Evolutionary conservation across 192 early-diverging fungal genomes (phyloP), one percentile per base, ranked within the genome.

Genomic region (Linderina pennispora): DNA sequence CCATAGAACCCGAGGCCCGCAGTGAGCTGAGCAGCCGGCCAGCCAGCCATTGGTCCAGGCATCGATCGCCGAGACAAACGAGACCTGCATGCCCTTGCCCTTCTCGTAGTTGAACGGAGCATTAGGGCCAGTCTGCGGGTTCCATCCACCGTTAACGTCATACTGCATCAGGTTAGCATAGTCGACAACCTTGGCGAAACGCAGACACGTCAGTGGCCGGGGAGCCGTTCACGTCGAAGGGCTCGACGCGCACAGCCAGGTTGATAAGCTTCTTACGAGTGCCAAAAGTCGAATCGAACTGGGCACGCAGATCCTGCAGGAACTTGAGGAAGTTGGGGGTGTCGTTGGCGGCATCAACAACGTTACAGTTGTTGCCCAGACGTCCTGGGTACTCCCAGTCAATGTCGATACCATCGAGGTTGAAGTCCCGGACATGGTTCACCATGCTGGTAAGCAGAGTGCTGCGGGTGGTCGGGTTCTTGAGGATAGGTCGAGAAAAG

Each of bases 321-420:
- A 88, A 62, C 15, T 36, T 36, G 5, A 81, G 62, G 43, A 82
- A 74, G 55, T 88, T 87, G 8, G 68, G 48, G 3, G 79, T 57
- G 50, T 90, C 88, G 37, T 77, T 77, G 0, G 47, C 46, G 4
- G 44, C 25, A 50, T 83, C 80, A 22, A 76, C 45, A 4, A 41
- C 34, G 53, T 81, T 83, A 58, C 82, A 86, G 8, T 65, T 55
- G 35, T 74, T 75, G 32, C 84, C 78, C 20, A 76, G 55, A 23
- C 77, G 58, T 20, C 80, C 80, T n/a, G 80, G 65, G 38, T 44
- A 59, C 31, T 58, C 79, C 79, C 79, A 84, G 54, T 86, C 84
- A 13, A 86, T 53, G 47, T 83, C 77, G 9, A 85, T 50, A 9
- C 84, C 84, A 42, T 84, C 77, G 16, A 84, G 36, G 10, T 63